Evolutionary conservation across 805 yeast species (phyloP).

Genomic region (Pichia nakasei): DNA sequence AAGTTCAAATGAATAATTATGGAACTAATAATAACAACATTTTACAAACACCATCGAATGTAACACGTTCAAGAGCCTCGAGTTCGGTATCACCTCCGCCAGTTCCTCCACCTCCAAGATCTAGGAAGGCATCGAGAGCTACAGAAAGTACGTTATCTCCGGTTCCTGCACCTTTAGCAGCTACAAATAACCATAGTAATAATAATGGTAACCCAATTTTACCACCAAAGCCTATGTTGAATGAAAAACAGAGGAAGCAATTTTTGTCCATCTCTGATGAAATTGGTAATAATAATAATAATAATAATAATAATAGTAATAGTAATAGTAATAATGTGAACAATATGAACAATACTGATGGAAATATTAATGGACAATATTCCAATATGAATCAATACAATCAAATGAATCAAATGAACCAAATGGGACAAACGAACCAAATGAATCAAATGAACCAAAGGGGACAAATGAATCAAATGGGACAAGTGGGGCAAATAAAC

Average conservation of each 20-base stretch:
- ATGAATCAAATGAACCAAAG: slow-evolving; percentile 1
- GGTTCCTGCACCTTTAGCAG: neutral
- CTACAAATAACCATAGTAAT: neutral
- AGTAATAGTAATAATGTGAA: neutral
- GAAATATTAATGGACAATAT: neutral
- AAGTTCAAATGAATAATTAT: neutral
- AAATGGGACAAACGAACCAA: neutral
- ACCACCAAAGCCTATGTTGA: slow-evolving; percentile 26
- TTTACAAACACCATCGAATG: slow-evolving; percentile 16
- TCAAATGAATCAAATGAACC: neutral
- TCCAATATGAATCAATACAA: neutral
- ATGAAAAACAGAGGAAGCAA: slow-evolving; percentile 22
- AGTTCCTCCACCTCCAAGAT: slow-evolving; percentile 24
- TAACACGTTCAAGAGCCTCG: slow-evolving; percentile 16
- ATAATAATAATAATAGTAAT: neutral
- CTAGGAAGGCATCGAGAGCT: slow-evolving; percentile 21
- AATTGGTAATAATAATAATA: slow-evolving; percentile 3
- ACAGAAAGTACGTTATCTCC: slow-evolving; percentile 2
- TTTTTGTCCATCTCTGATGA: slow-evolving; percentile 15
- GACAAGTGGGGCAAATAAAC: neutral
- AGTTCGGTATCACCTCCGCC: slow-evolving; percentile 12
- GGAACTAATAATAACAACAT: neutral
- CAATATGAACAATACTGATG: neutral
- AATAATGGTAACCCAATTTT: slow-evolving; percentile 15
- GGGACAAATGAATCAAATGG: neutral